phyloP scores from a whole-genome alignment of 306 rosid species.

The Crotalaria pallida region DNA sequence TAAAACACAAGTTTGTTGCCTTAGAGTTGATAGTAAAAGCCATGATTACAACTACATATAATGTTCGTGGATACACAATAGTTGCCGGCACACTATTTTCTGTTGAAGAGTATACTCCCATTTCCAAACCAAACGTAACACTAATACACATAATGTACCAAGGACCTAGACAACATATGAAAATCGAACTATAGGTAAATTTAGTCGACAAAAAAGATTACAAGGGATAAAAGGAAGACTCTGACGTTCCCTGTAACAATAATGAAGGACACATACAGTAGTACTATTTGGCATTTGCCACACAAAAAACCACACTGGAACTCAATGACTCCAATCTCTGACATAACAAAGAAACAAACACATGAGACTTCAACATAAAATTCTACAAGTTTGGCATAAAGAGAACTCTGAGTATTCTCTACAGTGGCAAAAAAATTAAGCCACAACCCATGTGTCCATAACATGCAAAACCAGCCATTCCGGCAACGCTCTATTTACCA shows the following conservation, averaged over 20 bases:
- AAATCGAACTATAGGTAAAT: constrained; percentile 1
- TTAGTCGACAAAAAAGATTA: constrained; percentile 11
- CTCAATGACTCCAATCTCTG: constrained; percentile 26
- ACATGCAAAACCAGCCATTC: constrained; percentile 39
- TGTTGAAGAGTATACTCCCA: background rate
- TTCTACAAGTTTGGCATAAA: constrained; percentile 25
- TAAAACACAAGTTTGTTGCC: too few relatives aligned
- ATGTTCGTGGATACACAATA: background rate
- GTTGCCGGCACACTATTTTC: background rate
- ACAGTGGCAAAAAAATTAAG: constrained; percentile 32
- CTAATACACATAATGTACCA: background rate
- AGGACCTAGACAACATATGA: background rate
- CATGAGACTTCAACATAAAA: constrained; percentile 27
- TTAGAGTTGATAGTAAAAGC: too few relatives aligned
- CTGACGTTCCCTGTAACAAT: constrained; percentile 19
- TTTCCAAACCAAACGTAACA: background rate
- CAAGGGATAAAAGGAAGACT: constrained; percentile 21
- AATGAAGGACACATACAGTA: background rate
- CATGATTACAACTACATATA: background rate
- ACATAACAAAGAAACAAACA: background rate
- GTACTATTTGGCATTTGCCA: constrained; percentile 41
- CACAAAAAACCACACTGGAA: constrained; percentile 29
- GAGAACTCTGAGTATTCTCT: constrained; percentile 21
- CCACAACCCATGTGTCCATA: constrained; percentile 26
- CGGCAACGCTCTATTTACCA: constrained; percentile 33